Percentiles rank a stretch among this genome's conserved stretches.
Conservation (phyloP, 129 eudicot species). For the carrot (Daucus carota) region DNA sequence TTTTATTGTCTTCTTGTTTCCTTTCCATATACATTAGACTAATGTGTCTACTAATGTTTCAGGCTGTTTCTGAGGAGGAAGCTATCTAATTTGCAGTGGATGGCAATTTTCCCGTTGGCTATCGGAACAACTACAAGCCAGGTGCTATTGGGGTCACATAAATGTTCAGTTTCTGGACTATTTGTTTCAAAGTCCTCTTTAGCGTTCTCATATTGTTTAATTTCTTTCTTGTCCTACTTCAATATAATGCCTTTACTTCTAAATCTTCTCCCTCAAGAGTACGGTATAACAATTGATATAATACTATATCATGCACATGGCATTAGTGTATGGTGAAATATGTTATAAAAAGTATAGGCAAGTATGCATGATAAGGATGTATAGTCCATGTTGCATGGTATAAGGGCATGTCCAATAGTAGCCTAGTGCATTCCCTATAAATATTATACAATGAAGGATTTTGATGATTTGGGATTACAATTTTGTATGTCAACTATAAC, state of each 20-base stretch:
- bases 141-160: slow-evolving; percentile 34
- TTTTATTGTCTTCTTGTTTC: not conserved
- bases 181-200: not conserved
- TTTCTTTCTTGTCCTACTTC: not conserved
- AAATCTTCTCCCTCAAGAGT: not conserved
- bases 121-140: slow-evolving; percentile 97
- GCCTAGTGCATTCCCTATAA: too few species aligned
- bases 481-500: too few species aligned
- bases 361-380: not conserved
- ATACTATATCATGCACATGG: not conserved
- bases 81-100: slow-evolving; percentile 89
- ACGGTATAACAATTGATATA: not conserved
- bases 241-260: not conserved
- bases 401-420: too few species aligned
- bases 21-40: not conserved
- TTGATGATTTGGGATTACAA: too few species aligned
- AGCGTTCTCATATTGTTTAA: not conserved
- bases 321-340: not conserved
- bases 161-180: not conserved
- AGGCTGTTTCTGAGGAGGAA: slow-evolving; percentile 85
- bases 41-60: slow-evolving; percentile 14
- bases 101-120: slow-evolving; percentile 75
- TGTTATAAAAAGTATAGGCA: not conserved
- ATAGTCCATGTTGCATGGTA: not conserved
- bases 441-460: too few species aligned